Conservation (phyloP, 2,329 filamentous ascomycete genomes). For the Rutstroemia sp. region DNA sequence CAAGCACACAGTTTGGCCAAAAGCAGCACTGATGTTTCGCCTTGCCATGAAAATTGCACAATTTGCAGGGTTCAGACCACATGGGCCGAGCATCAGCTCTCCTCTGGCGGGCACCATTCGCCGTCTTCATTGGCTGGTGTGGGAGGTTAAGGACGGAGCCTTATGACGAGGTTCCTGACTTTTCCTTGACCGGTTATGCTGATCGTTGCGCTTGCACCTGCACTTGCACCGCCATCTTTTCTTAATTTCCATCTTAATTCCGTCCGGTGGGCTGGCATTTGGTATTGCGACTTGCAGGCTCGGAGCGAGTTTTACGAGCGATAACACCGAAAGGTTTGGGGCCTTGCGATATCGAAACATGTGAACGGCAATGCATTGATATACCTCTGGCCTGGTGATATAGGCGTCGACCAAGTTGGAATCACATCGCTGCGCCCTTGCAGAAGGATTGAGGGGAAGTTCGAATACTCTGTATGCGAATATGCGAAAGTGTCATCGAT, state of each 20-base stretch:
- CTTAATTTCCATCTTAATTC: neutral
- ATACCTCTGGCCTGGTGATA: neutral
- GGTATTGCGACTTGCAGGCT: neutral
- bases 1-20: neutral
- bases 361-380: neutral
- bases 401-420: neutral
- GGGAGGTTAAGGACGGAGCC: neutral
- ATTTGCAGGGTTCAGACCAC: neutral
- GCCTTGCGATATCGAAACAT: too few species aligned
- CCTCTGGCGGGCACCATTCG: neutral
- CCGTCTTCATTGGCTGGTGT: neutral
- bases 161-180: slow-evolving; percentile 8
- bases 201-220: neutral
- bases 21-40: slow-evolving; percentile 2
- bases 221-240: neutral
- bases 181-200: slow-evolving; percentile 4
- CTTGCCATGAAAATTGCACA: slow-evolving; percentile 5
- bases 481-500: neutral
- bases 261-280: neutral
- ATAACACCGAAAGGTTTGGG: neutral
- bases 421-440: neutral
- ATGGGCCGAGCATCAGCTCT: slow-evolving; percentile 8
- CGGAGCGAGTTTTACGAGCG: neutral
- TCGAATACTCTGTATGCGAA: neutral
- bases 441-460: neutral